Conservation (phyloP, 805 yeast genomes). For the Lachancea sp. region DNA sequence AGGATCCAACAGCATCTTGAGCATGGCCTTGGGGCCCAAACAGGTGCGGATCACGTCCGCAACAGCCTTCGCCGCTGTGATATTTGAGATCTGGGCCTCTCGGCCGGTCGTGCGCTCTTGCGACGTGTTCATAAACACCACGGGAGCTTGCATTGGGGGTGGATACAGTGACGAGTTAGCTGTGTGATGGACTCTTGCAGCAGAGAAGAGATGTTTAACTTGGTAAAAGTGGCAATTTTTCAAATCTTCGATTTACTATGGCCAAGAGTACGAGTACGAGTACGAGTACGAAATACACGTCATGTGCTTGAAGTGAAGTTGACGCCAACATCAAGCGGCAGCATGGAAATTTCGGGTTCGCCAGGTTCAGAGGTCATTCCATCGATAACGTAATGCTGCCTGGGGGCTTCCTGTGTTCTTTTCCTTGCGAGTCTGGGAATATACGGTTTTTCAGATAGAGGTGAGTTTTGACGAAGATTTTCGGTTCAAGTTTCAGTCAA, state of each 20-base stretch:
- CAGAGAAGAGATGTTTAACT: background rate
- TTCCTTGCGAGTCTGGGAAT: too few relatives aligned
- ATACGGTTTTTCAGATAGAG: too few relatives aligned
- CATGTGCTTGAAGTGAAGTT: too few relatives aligned
- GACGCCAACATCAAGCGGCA: background rate
- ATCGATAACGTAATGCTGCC: too few relatives aligned
- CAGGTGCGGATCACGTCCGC: slow-evolving; percentile 97
- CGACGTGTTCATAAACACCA: slow-evolving; percentile 76
- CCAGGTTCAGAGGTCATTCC: too few relatives aligned
- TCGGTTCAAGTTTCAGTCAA: too few relatives aligned
- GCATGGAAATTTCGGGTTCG: too few relatives aligned
- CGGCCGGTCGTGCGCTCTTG: slow-evolving; percentile 94
- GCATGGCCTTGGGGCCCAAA: slow-evolving; percentile 98
- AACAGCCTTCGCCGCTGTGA: slow-evolving; percentile 99
- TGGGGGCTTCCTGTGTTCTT: too few relatives aligned
- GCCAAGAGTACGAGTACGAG: background rate
- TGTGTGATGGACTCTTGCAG: background rate
- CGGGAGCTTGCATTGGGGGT: slow-evolving; percentile 74
- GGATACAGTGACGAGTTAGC: background rate
- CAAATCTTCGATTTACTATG: background rate
- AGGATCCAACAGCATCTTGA: slow-evolving; percentile 95
- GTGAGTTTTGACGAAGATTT: too few relatives aligned
- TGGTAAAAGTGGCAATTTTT: slow-evolving; percentile 2
- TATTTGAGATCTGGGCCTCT: slow-evolving; percentile 93
- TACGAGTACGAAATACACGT: background rate